Base-by-base conservation (phyloP, 1,284 basidiomycete species). In the Ceratobasidium sp. region DNA sequence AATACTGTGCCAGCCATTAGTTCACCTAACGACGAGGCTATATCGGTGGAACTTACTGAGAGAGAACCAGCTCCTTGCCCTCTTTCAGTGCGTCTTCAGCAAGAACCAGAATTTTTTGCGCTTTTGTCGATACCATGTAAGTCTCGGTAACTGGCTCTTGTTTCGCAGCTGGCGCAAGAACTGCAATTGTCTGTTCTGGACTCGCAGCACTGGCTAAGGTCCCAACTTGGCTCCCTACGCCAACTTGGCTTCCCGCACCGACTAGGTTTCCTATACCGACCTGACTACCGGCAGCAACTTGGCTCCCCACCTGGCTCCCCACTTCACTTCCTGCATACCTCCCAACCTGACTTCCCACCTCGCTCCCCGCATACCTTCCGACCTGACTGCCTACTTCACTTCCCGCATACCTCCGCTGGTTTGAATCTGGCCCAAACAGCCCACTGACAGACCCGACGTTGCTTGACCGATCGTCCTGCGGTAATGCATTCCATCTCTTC, bases 51-150 rank as follows among this genome's bases (percentile, higher is more conserved):
- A 73, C 77, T 64, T 42, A 77, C 77, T 69, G 46, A 5, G 75
- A 71, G 1, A 72, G 69, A 16, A 72, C 49, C 5, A 76, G 41
- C 1, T 73, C 75, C 25, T 72, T 71, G 3, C 72, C 72, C 23
- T 76, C 75, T 9, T 70, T 59, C 9, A 76, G 58, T 1, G 77
- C 71, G 36, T 75, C 81, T 72, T 87, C 83, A 0, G 89, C 85
- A 11, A 86, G 79, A 49, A 77, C 79, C n/a, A 88, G 74, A 21
- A 93, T 79, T 19, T 81, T 81, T 69, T 83, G 73, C 30, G 76
- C 78, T 1, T 74, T 74, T 16, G 57, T 71, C 1, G 79, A 79
- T 0, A 80, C 75, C 25, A 78, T 70, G 49, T 73, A 75, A 14
- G 69, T 71, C 68, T 77, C 76, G n/a, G 68, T 69, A 13, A 39